These are phyloP conservation scores for Arthrobotrys musiformis DNA, from an alignment of 2,329 filamentous ascomycete genomes.

Conservation along the genomic window DNA sequence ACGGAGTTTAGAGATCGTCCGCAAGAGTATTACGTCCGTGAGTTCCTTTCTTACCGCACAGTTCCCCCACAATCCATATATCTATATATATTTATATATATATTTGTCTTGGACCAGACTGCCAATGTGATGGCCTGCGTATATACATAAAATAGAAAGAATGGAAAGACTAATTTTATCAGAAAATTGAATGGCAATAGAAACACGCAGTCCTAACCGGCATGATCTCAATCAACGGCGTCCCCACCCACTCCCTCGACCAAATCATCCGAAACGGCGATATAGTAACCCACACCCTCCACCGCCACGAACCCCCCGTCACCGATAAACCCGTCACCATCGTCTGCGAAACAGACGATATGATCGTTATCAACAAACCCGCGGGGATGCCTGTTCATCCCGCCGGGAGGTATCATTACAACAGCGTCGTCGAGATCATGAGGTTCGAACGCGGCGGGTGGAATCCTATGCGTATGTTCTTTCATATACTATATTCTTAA, in stretches of 20 bases:
- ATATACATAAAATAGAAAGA: background rate
- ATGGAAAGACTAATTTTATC: background rate
- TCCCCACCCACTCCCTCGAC: constrained; percentile 72
- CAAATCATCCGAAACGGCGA: constrained; percentile 87
- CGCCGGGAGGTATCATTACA: constrained; percentile 94
- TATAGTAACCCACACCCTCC: constrained; percentile 88
- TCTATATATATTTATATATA: background rate
- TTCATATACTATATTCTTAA: background rate
- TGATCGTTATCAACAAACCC: constrained; percentile 97
- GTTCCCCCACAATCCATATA: too few relatives aligned
- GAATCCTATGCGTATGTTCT: constrained; percentile 67
- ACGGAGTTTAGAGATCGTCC: constrained; percentile 92
- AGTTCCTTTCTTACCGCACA: too few relatives aligned
- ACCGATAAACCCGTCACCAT: constrained; percentile 81
- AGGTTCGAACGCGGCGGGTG: constrained; percentile 75
- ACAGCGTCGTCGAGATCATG: constrained; percentile 94
- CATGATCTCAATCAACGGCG: constrained; percentile 81
- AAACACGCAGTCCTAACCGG: constrained; percentile 81
- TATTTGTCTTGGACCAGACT: too few relatives aligned
- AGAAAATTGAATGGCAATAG: constrained; percentile 62
- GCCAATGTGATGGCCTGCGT: too few relatives aligned
- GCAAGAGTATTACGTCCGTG: constrained; percentile 81
- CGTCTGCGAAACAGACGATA: constrained; percentile 88
- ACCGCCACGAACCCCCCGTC: constrained; percentile 94
- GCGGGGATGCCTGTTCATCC: constrained; percentile 94